Evolutionary conservation across 139 green algal genomes (phyloP), one percentile per base, ranked within the genome.

Genomic region (Zygnema cylindricum): DNA sequence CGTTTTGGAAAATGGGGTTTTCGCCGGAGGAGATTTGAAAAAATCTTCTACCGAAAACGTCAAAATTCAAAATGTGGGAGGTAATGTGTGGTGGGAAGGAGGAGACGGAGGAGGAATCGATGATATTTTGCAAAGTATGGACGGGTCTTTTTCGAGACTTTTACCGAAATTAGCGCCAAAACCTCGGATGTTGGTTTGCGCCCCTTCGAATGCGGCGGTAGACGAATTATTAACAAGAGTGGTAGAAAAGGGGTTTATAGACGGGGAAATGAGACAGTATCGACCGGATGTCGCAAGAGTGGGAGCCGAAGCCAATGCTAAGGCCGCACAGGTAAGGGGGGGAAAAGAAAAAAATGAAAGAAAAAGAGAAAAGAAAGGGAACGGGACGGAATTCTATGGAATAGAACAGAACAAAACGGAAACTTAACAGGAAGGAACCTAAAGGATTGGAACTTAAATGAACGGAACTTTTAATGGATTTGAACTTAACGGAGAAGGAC

Each of bases 151-250:
- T 11, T 36, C 71, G 71, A 16, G 11, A 38, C 57, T 73, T 25
- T 30, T 73, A 30, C 57, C 57, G 57, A 25, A 30, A 22, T 23
- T 73, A 30, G 57, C 57, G 57, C 30, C 57, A 2, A 92, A 92
- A 86, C 91, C 85, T 7, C 84, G 84, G 42, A 85, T 99, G 42
- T 93, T 98, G 54, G 95, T 99, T 3, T 98, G 96, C 84, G 96
- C 97, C 30, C 97, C 96, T 54, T 96, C 93, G 69, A 99, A 99
- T 85, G 96, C 96, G 21, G 97, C 97, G 25, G 95, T 95, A 0
- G 97, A 99, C 69, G 97, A 98, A 93, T 91, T 99, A 77, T 93
- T 98, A 55, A 85, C 96, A 43, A 92, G 97, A 1, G 94, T 99
- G 32, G 94, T 98, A 88, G 90, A 93, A 21, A 73, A 92, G 0